Conservation (phyloP, 2,329 filamentous ascomycete genomes). For the Cyanodermella asteris region DNA sequence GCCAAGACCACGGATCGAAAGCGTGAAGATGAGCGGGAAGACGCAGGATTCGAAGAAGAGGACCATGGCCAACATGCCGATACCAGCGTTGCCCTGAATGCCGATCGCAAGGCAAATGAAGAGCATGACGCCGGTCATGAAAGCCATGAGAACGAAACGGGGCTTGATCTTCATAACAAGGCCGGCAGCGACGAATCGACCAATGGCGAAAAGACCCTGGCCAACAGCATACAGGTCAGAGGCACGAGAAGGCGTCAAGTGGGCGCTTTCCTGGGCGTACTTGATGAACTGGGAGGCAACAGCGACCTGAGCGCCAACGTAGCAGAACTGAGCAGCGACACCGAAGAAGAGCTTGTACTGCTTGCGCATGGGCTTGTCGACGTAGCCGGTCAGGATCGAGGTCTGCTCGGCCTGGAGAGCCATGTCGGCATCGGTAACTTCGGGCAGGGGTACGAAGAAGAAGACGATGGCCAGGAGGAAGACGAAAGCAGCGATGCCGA, state of each 20-base stretch:
- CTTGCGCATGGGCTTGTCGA: constrained; percentile 30
- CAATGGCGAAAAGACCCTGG: constrained; percentile 37
- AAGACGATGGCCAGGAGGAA: constrained; percentile 34
- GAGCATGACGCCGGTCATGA: constrained; percentile 30
- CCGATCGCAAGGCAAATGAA: constrained; percentile 33
- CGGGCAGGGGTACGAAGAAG: constrained; percentile 31
- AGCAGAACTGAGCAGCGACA: constrained; percentile 40
- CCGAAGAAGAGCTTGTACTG: constrained; percentile 41
- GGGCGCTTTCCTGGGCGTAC: constrained; percentile 21
- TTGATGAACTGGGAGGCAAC: constrained; percentile 33
- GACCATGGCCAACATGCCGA: constrained; percentile 27
- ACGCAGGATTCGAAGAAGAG: constrained; percentile 20
- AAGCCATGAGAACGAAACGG: constrained; percentile 31
- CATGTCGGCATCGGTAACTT: constrained; percentile 43
- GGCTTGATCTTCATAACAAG: constrained; percentile 35
- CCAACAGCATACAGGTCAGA: constrained; percentile 35
- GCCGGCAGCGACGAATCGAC: constrained; percentile 33
- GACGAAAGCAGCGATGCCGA: constrained; percentile 39
- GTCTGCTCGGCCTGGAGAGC: constrained; percentile 21
- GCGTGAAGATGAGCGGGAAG: constrained; percentile 55
- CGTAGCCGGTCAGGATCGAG: constrained; percentile 13
- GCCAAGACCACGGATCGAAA: constrained; percentile 50
- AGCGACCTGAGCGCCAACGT: constrained; percentile 32
- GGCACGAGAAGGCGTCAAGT: constrained; percentile 15
- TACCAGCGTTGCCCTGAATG: constrained; percentile 27